Evolutionary conservation across 192 early-diverging fungal species (phyloP).

Genomic region (Dissophora globulifera): DNA sequence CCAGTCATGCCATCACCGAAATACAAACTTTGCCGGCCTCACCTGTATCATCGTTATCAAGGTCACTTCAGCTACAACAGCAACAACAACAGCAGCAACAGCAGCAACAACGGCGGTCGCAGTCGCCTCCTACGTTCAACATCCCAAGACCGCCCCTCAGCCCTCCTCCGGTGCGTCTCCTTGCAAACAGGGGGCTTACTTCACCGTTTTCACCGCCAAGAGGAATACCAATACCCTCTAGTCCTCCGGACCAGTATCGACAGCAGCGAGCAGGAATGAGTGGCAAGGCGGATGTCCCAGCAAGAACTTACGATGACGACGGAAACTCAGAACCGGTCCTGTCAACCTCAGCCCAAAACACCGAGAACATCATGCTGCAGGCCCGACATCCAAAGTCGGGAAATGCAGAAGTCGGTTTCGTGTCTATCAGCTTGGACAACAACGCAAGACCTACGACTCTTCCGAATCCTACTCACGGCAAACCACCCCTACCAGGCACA

Average conservation of each 20-base stretch:
- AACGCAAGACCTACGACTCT: too few relatives aligned
- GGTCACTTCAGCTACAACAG: constrained; percentile 10
- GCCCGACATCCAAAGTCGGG: constrained; percentile 6
- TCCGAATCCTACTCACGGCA: too few relatives aligned
- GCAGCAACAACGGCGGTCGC: too few relatives aligned
- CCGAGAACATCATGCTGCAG: constrained; percentile 41
- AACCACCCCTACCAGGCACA: constrained; percentile 8
- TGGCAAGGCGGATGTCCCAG: not conserved
- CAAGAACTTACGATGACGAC: constrained; percentile 4
- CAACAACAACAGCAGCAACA: too few relatives aligned
- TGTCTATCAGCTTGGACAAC: not conserved
- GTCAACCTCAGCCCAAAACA: constrained; percentile 15
- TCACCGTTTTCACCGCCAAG: not conserved
- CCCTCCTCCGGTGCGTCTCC: constrained; percentile 38
- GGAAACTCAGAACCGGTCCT: constrained; percentile 9
- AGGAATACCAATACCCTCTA: not conserved
- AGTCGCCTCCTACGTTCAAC: constrained; percentile 26
- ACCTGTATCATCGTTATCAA: constrained; percentile 3
- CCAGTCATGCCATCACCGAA: not conserved
- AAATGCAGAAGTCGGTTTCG: not conserved
- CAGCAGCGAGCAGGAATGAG: not conserved
- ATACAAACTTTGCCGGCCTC: not conserved
- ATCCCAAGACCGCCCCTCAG: constrained; percentile 42
- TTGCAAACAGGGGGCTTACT: constrained; percentile 14
- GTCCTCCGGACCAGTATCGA: too few relatives aligned